Evolutionary conservation across 176 grass and related monocot genomes (phyloP).

Genomic region (Tillandsia fasciculata): DNA sequence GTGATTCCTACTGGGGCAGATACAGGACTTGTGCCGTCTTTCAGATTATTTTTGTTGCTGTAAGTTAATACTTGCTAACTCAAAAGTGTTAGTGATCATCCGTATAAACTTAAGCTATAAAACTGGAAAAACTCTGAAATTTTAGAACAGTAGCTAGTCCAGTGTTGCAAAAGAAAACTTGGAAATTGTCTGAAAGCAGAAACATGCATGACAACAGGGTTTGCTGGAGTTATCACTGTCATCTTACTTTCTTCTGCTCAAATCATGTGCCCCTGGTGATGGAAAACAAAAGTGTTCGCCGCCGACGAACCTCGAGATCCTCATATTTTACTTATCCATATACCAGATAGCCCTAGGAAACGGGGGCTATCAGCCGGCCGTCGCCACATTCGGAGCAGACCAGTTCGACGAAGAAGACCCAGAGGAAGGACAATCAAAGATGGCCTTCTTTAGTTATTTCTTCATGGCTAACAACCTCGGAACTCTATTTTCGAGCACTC

Average conservation of each 20-base stretch:
- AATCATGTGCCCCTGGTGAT: slow-evolving; percentile 21
- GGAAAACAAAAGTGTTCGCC: slow-evolving; percentile 21
- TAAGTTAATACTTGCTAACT: slow-evolving; percentile 12
- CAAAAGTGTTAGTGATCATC: not conserved
- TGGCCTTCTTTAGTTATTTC: slow-evolving; percentile 60
- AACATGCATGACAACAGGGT: slow-evolving; percentile 27
- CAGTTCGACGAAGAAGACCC: slow-evolving; percentile 41
- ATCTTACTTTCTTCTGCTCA: slow-evolving; percentile 29
- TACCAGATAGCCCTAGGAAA: slow-evolving; percentile 54
- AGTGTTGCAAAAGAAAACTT: not conserved
- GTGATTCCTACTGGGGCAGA: slow-evolving; percentile 68
- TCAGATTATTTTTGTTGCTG: slow-evolving; percentile 45
- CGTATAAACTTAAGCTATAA: not conserved
- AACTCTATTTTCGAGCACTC: slow-evolving; percentile 36
- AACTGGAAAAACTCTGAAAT: not conserved
- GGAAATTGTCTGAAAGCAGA: not conserved
- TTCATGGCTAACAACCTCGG: slow-evolving; percentile 50
- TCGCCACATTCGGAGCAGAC: slow-evolving; percentile 40
- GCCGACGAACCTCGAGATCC: slow-evolving; percentile 7
- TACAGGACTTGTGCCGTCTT: slow-evolving; percentile 66
- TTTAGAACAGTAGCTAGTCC: not conserved
- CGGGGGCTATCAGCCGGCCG: slow-evolving; percentile 39
- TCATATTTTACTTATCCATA: slow-evolving; percentile 34
- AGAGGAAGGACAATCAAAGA: slow-evolving; percentile 31
- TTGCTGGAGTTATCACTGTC: slow-evolving; percentile 35